A percentile compares a stretch with the other conserved stretches of the same genome.
Evolutionary conservation across 331 rosid genomes (phyloP).

Genomic region (Rhamnella rubrinervis): DNA sequence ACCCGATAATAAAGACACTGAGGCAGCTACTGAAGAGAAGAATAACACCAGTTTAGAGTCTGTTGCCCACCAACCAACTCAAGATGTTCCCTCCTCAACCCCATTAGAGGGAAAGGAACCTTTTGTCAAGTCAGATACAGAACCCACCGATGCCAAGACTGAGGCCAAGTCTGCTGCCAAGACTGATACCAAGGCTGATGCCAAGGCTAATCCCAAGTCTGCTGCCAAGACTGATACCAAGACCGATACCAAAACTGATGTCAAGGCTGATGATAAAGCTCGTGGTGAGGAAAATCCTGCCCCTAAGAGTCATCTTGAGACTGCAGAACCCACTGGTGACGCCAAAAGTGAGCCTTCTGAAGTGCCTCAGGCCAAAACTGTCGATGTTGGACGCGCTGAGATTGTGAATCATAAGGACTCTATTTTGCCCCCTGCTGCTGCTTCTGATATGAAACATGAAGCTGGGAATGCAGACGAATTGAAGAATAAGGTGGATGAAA

Average conservation of each 20-base stretch:
- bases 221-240: too few relatives aligned
- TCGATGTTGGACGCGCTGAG: conserved; percentile 24
- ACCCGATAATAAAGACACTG: neutral
- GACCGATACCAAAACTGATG: too few relatives aligned
- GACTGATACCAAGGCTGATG: conserved; percentile 30
- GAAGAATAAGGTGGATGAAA: conserved; percentile 44
- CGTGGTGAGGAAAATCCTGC: conserved; percentile 22
- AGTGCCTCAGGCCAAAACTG: conserved; percentile 30
- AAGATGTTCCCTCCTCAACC: conserved; percentile 25
- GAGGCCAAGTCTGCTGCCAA: conserved; percentile 34
- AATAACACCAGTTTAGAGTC: conserved; percentile 25
- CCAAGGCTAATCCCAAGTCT: conserved; percentile 20
- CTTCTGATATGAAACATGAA: conserved; percentile 37
- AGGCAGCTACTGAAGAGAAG: conserved; percentile 8
- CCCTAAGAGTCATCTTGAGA: conserved; percentile 26
- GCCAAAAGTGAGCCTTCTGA: conserved; percentile 52
- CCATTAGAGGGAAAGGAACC: conserved; percentile 26
- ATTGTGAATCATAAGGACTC: conserved; percentile 33
- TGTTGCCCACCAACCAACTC: conserved; percentile 21
- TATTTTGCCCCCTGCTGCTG: conserved; percentile 27
- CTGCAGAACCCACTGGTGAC: conserved; percentile 25
- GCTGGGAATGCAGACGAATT: conserved; percentile 33
- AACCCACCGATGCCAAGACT: conserved; percentile 28
- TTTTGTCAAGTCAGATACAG: conserved; percentile 27
- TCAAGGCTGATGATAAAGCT: neutral